Base-by-base conservation (phyloP, 495 filamentous ascomycete genomes). In the Bryoglossum gracile region DNA sequence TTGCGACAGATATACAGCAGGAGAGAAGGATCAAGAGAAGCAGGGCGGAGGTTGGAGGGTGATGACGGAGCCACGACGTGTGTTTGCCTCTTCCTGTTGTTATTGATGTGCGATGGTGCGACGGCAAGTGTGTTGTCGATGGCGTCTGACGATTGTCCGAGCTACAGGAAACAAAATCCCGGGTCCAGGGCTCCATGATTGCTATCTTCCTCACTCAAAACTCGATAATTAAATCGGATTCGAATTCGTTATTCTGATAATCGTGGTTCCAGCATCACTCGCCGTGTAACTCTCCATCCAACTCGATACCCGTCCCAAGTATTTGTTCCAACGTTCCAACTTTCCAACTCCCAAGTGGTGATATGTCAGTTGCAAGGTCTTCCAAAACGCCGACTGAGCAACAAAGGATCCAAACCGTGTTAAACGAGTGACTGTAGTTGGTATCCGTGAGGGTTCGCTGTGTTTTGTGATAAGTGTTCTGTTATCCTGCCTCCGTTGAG, bases 231-330 rank as follows among this genome's bases (percentile, higher is more conserved):
- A 22, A 24, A n/a, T 43, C 13, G 10, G 19, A 23, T n/a, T 43
- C 5, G 23, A 18, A 33, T 11, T 30, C 43, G 26, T 24, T 26
- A 34, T 50, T 43, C 44, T 33, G 48, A 58, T 48, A 54, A 43
- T 51, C 51, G 46, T 58, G 55, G 51, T 58, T 58, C 55, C 55
- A 58, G 55, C 55, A 58, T 58, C 37, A 54, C 54, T 56, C 33
- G 38, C 26, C n/a, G n/a, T n/a, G n/a, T n/a, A n/a, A n/a, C n/a
- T n/a, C n/a, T n/a, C n/a, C n/a, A n/a, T n/a, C n/a, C n/a, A n/a
- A 44, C 19, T 57, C 36, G 55, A 57, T 46, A 53, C 37, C 17
- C 46, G 50, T 57, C 46, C 35, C 25, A 32, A 26, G 30, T 18
- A 36, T 25, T 26, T 34, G 24, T n/a, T 43, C 47, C 11, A 34